Base-by-base conservation (phyloP, 345 rosid genomes). In the Camelina laxa region DNA sequence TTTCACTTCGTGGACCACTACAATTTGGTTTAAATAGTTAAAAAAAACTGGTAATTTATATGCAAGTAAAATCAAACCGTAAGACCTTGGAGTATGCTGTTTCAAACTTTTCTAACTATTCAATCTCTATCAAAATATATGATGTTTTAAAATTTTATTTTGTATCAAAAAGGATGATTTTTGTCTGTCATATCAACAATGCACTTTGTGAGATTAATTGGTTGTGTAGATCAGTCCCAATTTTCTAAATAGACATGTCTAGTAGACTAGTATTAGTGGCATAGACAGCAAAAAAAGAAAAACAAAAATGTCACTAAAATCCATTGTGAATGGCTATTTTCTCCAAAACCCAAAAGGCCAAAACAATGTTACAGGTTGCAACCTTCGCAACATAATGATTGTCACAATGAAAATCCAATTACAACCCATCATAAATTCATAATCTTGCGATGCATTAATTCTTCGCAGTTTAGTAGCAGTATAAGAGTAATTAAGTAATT, bases 31-130 rank as follows among this genome's bases (percentile, higher is more conserved):
- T 20, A 14, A 4, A 33, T 33, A 33, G 8, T 6, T 4, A 14
- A 24, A 24, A 24, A 12, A 61, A 48, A 35, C n/a, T 3, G 15
- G 3, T 3, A 24, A 24, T 36, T 21, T 65, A 7, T 6, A 38
- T 19, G 20, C 13, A 24, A 41, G 20, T 39, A 68, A 16, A 54
- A 55, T 16, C 5, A 69, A 55, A 55, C 51, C 41, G 56, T 24
- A 15, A 11, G 39, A 54, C 6, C 7, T 38, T 36, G 35, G 41
- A 15, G 24, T 53, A 22, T 67, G 12, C 38, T 1, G 62, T 24
- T 19, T 15, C 31, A 61, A 72, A 6, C 8, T 30, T 35, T 58
- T 31, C 42, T 69, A 56, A 57, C 65, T 22, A 60, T n/a, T n/a
- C n/a, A n/a, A n/a, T n/a, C n/a, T n/a, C n/a, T n/a, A n/a, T n/a